Percentiles rank a stretch among this genome's conserved stretches.
Conservation (phyloP, 768 basidiomycete genomes). For the Dendrothele bispora region DNA sequence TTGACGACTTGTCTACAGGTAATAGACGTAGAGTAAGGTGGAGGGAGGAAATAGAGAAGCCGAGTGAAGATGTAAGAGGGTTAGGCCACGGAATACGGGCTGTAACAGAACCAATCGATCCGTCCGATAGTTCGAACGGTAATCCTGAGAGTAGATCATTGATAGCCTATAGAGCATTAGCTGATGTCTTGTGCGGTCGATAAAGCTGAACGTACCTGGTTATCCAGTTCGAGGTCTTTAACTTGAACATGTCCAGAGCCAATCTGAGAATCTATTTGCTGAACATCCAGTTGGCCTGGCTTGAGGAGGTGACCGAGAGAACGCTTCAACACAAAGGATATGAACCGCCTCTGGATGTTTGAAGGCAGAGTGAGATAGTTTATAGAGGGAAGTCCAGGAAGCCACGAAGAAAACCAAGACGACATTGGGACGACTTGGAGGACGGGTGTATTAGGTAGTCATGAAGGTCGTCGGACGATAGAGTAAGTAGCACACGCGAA, state of each 20-base stretch:
- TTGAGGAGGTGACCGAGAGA: conserved; percentile 83
- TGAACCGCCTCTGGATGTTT: conserved; percentile 80
- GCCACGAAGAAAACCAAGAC: conserved; percentile 58
- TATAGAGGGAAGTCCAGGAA: conserved; percentile 66
- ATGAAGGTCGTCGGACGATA: no score
- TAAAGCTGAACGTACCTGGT: conserved; percentile 50
- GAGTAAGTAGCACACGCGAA: no score
- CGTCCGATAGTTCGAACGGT: conserved; percentile 69
- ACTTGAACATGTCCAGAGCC: conserved; percentile 90
- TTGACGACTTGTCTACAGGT: conserved; percentile 12
- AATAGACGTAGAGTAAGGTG: conserved; percentile 56
- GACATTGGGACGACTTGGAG: conserved; percentile 30
- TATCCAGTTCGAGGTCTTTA: conserved; percentile 78
- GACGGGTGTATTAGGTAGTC: background rate
- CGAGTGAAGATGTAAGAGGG: conserved; percentile 71
- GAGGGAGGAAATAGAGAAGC: conserved; percentile 66
- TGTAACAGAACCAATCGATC: conserved; percentile 71
- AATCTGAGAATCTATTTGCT: conserved; percentile 89
- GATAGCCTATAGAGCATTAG: conserved; percentile 58
- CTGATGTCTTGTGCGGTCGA: conserved; percentile 5
- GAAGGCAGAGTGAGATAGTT: conserved; percentile 64
- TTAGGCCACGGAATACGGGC: conserved; percentile 86
- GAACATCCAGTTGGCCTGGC: conserved; percentile 84
- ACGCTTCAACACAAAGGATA: conserved; percentile 85
- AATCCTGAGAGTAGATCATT: conserved; percentile 64